Evolutionary conservation across 2,329 filamentous ascomycete species (phyloP).

Genomic region (Mariannaea elegans): DNA sequence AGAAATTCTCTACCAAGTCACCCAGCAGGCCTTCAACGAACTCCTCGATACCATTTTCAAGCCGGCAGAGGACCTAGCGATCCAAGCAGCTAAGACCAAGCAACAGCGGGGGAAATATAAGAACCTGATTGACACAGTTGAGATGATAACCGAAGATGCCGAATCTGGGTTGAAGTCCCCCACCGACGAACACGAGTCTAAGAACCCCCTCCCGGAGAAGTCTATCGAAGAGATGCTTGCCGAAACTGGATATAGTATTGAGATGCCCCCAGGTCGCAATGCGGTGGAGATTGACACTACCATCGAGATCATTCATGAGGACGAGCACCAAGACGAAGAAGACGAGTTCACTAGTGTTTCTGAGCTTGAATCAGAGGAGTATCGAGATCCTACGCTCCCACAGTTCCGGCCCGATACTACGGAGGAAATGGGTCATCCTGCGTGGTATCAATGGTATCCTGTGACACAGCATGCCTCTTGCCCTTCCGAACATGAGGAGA

Average conservation of each 20-base stretch:
- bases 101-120: slow-evolving; percentile 66
- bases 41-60: slow-evolving; percentile 88
- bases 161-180: slow-evolving; percentile 36
- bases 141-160: slow-evolving; percentile 34
- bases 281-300: slow-evolving; percentile 45
- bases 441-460: slow-evolving; percentile 33
- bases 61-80: slow-evolving; percentile 77
- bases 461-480: slow-evolving; percentile 22
- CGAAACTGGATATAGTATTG: slow-evolving; percentile 56
- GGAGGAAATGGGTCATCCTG: slow-evolving; percentile 28
- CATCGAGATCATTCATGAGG: slow-evolving; percentile 35
- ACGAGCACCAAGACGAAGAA: slow-evolving; percentile 33
- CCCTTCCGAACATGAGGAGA: slow-evolving; percentile 17
- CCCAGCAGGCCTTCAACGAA: slow-evolving; percentile 91
- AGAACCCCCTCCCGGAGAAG: slow-evolving; percentile 34
- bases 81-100: slow-evolving; percentile 72
- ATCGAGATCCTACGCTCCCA: slow-evolving; percentile 71
- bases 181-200: slow-evolving; percentile 13
- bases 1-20: slow-evolving; percentile 90
- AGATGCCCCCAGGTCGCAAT: slow-evolving; percentile 42
- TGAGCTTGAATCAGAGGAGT: slow-evolving; percentile 33
- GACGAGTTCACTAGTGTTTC: slow-evolving; percentile 22
- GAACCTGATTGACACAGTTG: slow-evolving; percentile 56
- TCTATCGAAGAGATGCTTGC: slow-evolving; percentile 50
- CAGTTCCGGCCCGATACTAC: slow-evolving; percentile 71